Evolutionary conservation across 768 basidiomycete genomes (phyloP), one percentile per base, ranked within the genome.

Genomic region (Fibroporia radiculosa): DNA sequence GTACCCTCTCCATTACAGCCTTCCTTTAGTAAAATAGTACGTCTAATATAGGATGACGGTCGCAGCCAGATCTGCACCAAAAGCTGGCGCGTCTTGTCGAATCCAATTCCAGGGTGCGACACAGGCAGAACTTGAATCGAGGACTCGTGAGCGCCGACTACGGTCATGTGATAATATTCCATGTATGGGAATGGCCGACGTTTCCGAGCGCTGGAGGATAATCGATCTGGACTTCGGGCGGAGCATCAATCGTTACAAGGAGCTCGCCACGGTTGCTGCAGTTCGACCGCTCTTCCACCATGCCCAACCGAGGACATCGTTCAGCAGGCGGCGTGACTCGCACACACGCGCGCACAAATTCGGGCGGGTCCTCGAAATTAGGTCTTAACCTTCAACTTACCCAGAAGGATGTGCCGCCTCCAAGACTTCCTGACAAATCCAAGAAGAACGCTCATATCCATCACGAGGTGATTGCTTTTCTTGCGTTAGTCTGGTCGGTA

Each of bases 1-100:
- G 86, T 0, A 95, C 92, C 52, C 89, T 77, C 74, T 97, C 93
- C 93, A 97, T 93, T 8, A 40, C 20, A 18, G 23, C 39, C 24
- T 4, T 6, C 4, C n/a, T 7, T 22, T 7, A 38, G 5, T 13
- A 38, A 38, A 39, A 39, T n/a, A n/a, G n/a, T n/a, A n/a, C n/a
- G n/a, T n/a, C n/a, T n/a, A n/a, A n/a, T n/a, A n/a, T n/a, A n/a
- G n/a, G n/a, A n/a, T n/a, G n/a, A n/a, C n/a, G n/a, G n/a, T n/a
- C n/a, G n/a, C n/a, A n/a, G n/a, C n/a, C n/a, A n/a, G n/a, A n/a
- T n/a, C n/a, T n/a, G n/a, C n/a, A n/a, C n/a, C n/a, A n/a, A n/a
- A n/a, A n/a, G n/a, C n/a, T n/a, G n/a, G n/a, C n/a, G n/a, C n/a
- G n/a, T n/a, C n/a, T n/a, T n/a, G n/a, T n/a, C n/a, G n/a, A n/a